Evolutionary conservation across 2,329 filamentous ascomycete species (phyloP).

Genomic region (Scopulariopsis brevicaulis): DNA sequence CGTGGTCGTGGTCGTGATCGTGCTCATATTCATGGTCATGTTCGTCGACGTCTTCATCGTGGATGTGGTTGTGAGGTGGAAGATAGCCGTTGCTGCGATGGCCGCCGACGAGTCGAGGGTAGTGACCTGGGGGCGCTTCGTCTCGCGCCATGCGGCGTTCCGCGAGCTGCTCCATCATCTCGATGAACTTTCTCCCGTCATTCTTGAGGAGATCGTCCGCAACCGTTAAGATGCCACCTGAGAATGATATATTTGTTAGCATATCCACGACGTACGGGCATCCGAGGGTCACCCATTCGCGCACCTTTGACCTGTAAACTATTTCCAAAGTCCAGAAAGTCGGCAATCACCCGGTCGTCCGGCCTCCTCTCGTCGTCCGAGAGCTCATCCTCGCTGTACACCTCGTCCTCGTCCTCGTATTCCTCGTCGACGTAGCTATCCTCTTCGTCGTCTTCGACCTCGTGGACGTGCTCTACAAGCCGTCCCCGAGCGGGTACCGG

Average conservation of each 20-base stretch:
- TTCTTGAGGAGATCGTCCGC: constrained; percentile 98
- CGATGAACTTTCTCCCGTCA: constrained; percentile 98
- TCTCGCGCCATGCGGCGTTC: constrained; percentile 96
- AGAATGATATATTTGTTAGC: constrained; percentile 23
- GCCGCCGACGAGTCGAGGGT: constrained; percentile 16
- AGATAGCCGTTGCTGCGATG: constrained; percentile 46
- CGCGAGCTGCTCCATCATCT: constrained; percentile 99
- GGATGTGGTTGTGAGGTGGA: constrained; percentile 47
- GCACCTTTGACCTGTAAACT: constrained; percentile 86
- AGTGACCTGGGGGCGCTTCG: constrained; percentile 41
- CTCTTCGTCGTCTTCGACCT: constrained; percentile 39
- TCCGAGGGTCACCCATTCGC: constrained; percentile 14
- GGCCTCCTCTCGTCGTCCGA: constrained; percentile 57
- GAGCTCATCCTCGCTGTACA: constrained; percentile 54
- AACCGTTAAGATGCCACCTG: constrained; percentile 95
- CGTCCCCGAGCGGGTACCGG: constrained; percentile 66
- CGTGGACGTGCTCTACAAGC: constrained; percentile 55
- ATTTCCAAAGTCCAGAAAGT: constrained; percentile 97
- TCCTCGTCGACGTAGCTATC: constrained; percentile 41
- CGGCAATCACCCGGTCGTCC: constrained; percentile 56
- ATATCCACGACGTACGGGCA: not conserved
- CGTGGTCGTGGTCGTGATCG: constrained; percentile 50
- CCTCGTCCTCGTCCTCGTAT: constrained; percentile 40
- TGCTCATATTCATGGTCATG: constrained; percentile 59
- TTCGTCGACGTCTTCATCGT: constrained; percentile 55